phyloP scores from a whole-genome alignment of 148 eudicot species.

The Heliosperma pusillum region DNA sequence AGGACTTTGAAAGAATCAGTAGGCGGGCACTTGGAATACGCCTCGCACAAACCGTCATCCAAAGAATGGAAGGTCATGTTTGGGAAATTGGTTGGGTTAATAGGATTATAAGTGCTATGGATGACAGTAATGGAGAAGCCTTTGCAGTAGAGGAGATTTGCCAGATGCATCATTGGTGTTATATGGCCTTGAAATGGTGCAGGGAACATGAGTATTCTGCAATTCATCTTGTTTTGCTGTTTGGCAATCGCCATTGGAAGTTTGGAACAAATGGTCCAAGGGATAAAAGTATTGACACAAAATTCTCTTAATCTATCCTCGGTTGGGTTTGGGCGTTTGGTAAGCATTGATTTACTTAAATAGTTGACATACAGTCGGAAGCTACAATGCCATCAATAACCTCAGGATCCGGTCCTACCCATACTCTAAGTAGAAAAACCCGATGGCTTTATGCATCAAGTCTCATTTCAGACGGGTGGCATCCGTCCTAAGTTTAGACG shows the following conservation, averaged over 20 bases:
- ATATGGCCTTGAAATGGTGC: conserved; percentile 43
- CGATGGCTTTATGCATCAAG: too few relatives aligned
- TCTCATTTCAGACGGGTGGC: too few relatives aligned
- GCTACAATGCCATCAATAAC: too few relatives aligned
- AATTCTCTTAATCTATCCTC: background rate
- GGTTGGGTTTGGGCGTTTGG: background rate
- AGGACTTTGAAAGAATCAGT: conserved; percentile 8
- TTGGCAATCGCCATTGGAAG: conserved; percentile 1
- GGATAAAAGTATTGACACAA: background rate
- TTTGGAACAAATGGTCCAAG: background rate
- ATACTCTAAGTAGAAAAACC: too few relatives aligned
- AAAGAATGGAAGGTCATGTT: conserved; percentile 34
- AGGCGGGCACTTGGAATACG: background rate
- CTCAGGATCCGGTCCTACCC: too few relatives aligned
- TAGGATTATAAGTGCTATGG: conserved; percentile 28
- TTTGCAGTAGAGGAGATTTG: conserved; percentile 29
- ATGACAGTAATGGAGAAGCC: conserved; percentile 39
- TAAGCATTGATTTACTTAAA: background rate
- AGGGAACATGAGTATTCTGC: conserved; percentile 28
- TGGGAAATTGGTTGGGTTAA: conserved; percentile 34
- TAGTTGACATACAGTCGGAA: background rate
- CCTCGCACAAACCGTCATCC: conserved; percentile 14
- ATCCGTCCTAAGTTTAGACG: too few relatives aligned
- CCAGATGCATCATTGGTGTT: conserved; percentile 44
- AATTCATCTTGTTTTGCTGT: conserved; percentile 3